Evolutionary conservation across 2,329 filamentous ascomycete species (phyloP), one percentile per base, ranked within the genome.

Genomic region (Amesomyces nigricolor): DNA sequence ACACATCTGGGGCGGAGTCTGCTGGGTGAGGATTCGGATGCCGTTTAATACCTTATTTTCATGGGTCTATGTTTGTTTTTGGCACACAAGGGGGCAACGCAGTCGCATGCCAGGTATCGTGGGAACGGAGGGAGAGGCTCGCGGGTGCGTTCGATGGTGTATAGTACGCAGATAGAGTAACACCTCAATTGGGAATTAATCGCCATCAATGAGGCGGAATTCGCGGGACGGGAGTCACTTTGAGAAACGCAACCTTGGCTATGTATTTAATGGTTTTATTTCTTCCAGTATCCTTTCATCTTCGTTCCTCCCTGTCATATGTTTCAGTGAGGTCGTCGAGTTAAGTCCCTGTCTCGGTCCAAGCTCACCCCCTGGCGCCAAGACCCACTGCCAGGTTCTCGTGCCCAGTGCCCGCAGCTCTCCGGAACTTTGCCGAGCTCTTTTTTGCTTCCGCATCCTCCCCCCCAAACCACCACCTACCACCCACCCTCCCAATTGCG

Each of bases 131-230:
- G 26, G 19, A 19, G 45, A 49, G 29, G 39, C 50, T 22, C 44
- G 42, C 50, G 57, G 44, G 55, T 52, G 56, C 47, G 53, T 59
- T 60, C 51, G 58, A 59, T 64, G 63, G 60, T 64, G 63, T 65
- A 66, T 53, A 63, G 57, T 66, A 65, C 54, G 60, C 59, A 63
- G 58, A 64, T 64, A 64, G 62, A 65, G 60, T 61, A 65, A 64
- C 63, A 62, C 59, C 63, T 63, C 22, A 6, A 6, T 26, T 26
- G 64, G 61, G 56, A 52, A 54, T 49, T 62, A 61, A 60, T 61
- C 47, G 39, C 29, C 39, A 37, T 53, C 26, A 13, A 11, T 11
- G 6, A 7, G 32, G 32, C 11, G 32, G 32, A 26, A 26, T 5
- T 26, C 22, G 32, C 32, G 32, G 32, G 32, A 35, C 1, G 4